These are phyloP conservation scores for Macrophomina phaseolina DNA, from an alignment of 2,329 filamentous ascomycete species.

Conservation along the genomic window DNA sequence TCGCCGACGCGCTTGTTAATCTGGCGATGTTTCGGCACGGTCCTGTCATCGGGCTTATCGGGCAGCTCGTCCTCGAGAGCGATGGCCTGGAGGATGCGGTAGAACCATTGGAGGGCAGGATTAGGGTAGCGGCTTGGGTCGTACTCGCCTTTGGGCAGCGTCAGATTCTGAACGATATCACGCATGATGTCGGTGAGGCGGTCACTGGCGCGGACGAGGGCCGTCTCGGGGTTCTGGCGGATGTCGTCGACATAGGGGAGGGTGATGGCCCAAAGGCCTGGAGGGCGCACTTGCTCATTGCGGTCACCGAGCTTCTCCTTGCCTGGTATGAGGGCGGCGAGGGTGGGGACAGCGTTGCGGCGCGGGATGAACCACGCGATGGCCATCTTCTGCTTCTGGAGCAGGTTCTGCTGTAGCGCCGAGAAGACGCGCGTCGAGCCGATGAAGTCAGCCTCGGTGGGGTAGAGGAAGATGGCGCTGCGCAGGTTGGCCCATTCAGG, in stretches of 20 bases:
- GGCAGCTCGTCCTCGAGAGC: slow-evolving; percentile 92
- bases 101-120: slow-evolving; percentile 92
- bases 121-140: slow-evolving; percentile 90
- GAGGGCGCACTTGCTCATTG: slow-evolving; percentile 73
- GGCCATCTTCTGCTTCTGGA: slow-evolving; percentile 79
- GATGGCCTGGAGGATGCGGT: slow-evolving; percentile 87
- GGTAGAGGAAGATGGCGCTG: slow-evolving; percentile 91
- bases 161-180: slow-evolving; percentile 79
- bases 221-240: slow-evolving; percentile 71
- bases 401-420: slow-evolving; percentile 84
- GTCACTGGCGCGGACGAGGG: slow-evolving; percentile 60
- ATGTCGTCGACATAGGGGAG: slow-evolving; percentile 91
- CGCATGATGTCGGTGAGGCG: slow-evolving; percentile 82
- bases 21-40: slow-evolving; percentile 80
- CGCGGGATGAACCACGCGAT: slow-evolving; percentile 90
- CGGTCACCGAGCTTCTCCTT: slow-evolving; percentile 66
- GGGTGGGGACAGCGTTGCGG: slow-evolving; percentile 75
- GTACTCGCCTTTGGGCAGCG: slow-evolving; percentile 84
- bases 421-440: slow-evolving; percentile 94
- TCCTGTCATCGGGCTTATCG: slow-evolving; percentile 75
- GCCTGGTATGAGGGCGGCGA: slow-evolving; percentile 83
- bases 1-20: slow-evolving; percentile 87
- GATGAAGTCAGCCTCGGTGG: slow-evolving; percentile 85
- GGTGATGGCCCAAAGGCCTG: slow-evolving; percentile 86
- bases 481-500: slow-evolving; percentile 85